phyloP scores from a whole-genome alignment of 805 yeast species.

The Nakazawaea wickerhamii region DNA sequence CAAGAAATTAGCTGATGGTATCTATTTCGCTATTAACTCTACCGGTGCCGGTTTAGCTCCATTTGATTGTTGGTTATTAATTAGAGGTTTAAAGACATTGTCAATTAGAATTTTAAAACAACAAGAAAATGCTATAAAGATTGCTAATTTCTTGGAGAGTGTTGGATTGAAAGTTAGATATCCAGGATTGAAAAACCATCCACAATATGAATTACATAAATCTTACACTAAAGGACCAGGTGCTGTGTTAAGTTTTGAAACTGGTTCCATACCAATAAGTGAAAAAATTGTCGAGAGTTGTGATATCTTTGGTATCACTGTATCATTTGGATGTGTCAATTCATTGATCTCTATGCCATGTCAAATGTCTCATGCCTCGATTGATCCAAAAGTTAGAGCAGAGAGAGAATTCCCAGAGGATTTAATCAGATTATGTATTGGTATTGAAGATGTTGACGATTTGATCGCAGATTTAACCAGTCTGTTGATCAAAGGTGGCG shows the following conservation, averaged over 20 bases:
- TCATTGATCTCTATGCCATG: constrained; percentile 92
- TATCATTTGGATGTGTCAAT: constrained; percentile 91
- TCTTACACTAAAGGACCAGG: constrained; percentile 81
- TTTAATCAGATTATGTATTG: constrained; percentile 82
- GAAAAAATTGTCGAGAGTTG: constrained; percentile 73
- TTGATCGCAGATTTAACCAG: constrained; percentile 72
- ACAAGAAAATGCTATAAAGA: constrained; percentile 68
- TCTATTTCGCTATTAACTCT: constrained; percentile 78
- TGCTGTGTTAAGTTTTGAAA: constrained; percentile 84
- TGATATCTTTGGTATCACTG: constrained; percentile 80
- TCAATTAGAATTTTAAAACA: constrained; percentile 84
- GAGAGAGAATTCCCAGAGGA: constrained; percentile 93
- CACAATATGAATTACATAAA: constrained; percentile 74
- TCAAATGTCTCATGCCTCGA: constrained; percentile 95
- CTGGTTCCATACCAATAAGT: constrained; percentile 63
- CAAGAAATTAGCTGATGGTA: constrained; percentile 55
- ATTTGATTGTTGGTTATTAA: constrained; percentile 84
- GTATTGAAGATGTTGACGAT: constrained; percentile 81
- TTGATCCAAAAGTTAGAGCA: constrained; percentile 78
- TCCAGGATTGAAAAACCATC: constrained; percentile 80
- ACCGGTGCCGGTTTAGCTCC: constrained; percentile 92
- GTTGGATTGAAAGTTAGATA: constrained; percentile 75
- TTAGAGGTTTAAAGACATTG: constrained; percentile 85
- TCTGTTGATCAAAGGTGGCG: constrained; percentile 67
- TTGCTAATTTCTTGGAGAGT: constrained; percentile 68